phyloP scores from a whole-genome alignment of 805 yeast species.

The Wickerhamiella qilinensis region DNA sequence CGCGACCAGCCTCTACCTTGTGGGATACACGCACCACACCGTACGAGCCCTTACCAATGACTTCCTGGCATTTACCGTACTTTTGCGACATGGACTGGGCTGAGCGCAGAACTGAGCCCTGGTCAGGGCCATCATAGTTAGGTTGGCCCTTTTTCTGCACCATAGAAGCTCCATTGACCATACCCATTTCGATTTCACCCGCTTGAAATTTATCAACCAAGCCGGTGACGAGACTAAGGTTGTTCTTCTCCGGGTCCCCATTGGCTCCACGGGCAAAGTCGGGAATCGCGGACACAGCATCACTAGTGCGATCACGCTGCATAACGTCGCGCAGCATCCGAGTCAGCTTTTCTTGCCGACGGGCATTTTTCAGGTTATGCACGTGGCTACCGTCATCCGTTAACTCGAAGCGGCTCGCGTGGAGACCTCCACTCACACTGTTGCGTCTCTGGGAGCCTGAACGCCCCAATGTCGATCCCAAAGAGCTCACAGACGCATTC shows the following conservation, averaged over 20 bases:
- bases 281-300: constrained; percentile 19
- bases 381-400: constrained; percentile 51
- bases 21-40: constrained; percentile 88
- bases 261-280: constrained; percentile 12
- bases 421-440: background rate
- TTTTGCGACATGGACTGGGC: constrained; percentile 54
- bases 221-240: constrained; percentile 21
- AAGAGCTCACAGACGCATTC: background rate
- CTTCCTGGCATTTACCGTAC: constrained; percentile 90
- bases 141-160: constrained; percentile 6
- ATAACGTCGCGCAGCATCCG: constrained; percentile 38
- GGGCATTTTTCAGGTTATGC: constrained; percentile 58
- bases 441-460: background rate
- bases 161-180: constrained; percentile 16
- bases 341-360: constrained; percentile 36
- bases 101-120: constrained; percentile 16
- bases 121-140: constrained; percentile 4
- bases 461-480: background rate
- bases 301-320: constrained; percentile 20
- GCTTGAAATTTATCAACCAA: constrained; percentile 20
- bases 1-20: constrained; percentile 27
- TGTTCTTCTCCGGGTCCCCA: constrained; percentile 16
- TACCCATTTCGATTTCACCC: constrained; percentile 22
- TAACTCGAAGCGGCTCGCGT: background rate
- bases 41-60: constrained; percentile 84